phyloP scores from a whole-genome alignment of 441 rosid species.

The Gossypium schwendimanii region DNA sequence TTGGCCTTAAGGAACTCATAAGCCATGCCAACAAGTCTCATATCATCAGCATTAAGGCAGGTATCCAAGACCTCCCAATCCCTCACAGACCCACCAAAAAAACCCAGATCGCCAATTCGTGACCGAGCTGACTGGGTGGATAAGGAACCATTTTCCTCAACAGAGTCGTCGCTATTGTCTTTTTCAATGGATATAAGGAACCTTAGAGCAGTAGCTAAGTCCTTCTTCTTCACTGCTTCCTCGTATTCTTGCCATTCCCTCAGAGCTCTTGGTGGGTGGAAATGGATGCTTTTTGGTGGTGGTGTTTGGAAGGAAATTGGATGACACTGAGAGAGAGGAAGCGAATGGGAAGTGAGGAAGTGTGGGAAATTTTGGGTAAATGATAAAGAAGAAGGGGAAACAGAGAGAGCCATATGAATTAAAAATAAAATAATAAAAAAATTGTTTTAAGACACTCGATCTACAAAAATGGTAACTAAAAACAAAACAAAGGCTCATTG shows the following conservation, averaged over 20 bases:
- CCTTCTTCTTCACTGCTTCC: constrained; percentile 77
- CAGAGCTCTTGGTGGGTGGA: constrained; percentile 33
- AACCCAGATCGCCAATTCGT: constrained; percentile 23
- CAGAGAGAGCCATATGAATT: constrained; percentile 1
- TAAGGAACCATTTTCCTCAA: constrained; percentile 5
- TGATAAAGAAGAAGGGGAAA: not conserved
- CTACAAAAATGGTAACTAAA: not conserved
- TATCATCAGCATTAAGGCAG: constrained; percentile 83
- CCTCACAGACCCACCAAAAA: constrained; percentile 28
- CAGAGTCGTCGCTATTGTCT: constrained; percentile 15
- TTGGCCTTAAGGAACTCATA: constrained; percentile 54
- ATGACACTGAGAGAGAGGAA: not conserved
- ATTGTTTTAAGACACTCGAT: not conserved
- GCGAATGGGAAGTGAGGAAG: not conserved
- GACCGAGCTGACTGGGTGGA: constrained; percentile 13
- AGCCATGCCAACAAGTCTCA: constrained; percentile 74
- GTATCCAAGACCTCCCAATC: constrained; percentile 87
- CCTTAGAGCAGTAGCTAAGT: constrained; percentile 73
- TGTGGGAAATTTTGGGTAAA: not conserved
- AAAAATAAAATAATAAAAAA: not conserved
- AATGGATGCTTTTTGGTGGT: constrained; percentile 4
- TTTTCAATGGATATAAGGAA: constrained; percentile 52
- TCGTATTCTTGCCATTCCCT: constrained; percentile 81
- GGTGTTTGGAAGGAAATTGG: constrained; percentile 1
- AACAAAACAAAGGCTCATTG: not conserved